Base-by-base conservation (phyloP, 2,329 filamentous ascomycete species). In the Alternaria rosae region DNA sequence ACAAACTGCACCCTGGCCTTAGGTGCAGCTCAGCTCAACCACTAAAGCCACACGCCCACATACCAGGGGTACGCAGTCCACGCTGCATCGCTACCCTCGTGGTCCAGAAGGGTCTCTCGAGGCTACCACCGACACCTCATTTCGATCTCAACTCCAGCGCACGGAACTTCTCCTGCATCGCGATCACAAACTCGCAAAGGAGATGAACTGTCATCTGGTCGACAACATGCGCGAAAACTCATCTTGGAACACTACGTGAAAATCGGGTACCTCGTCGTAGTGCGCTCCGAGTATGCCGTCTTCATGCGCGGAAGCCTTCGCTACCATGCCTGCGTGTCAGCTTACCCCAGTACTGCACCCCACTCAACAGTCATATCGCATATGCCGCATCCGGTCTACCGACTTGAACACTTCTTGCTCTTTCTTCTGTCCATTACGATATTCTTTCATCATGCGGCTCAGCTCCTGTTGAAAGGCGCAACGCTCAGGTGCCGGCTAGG, bases 21-120 rank as follows among this genome's bases (percentile, higher is more conserved):
- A 51, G 54, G 42, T 55, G 53, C 60, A 55, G n/a, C 44, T 59
- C 59, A 59, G 59, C 59, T 62, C 59, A 47, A 56, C 57, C 57
- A 57, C 55, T 53, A 20, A 58, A 59, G 56, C 59, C 62, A 60
- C 59, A 59, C 48, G 30, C 38, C 44, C 26, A 43, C 41, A 43
- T 47, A 54, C 45, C 44, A 35, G 26, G 41, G 12, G 12, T 15
- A 45, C 30, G 23, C 42, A 56, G 45, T 54, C 57, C 57, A 61
- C 57, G 57, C n/a, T 41, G 20, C 21, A 50, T 48, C n/a, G 55
- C 23, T 51, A n/a, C 30, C 38, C 35, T 51, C 23, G 58, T 51
- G 56, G 60, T 60, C 60, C 56, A 62, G 56, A 62, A 42, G 43
- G 35, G 32, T 59, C 55, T 44, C 26, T 44, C 32, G 21, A 42